A percentile compares a stretch with the other conserved stretches of the same genome.
Conservation (phyloP, 257 asterid species). For the Solanum medicagineum region DNA sequence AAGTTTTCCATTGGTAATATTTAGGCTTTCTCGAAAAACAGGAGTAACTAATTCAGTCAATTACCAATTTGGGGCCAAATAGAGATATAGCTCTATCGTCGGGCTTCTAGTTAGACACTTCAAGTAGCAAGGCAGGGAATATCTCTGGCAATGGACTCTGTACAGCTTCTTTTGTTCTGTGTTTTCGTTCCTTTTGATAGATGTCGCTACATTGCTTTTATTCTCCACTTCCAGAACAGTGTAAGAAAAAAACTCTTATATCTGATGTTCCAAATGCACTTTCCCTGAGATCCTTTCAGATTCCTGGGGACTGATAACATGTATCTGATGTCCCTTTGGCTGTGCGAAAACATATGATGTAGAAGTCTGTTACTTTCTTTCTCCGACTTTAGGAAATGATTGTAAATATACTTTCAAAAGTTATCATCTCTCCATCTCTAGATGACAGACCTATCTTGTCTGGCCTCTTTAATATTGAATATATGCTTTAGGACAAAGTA, state of each 20-base stretch:
- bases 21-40: not conserved
- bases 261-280: not conserved
- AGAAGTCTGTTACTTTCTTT: not conserved
- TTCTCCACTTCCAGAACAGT: not conserved
- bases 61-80: not conserved
- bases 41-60: not conserved
- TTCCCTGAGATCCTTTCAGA: not conserved
- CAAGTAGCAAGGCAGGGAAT: not conserved
- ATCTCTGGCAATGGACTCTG: not conserved
- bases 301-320: not conserved
- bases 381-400: not conserved
- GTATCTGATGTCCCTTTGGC: not conserved
- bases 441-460: not conserved
- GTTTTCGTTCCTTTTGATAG: not conserved
- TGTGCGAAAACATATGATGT: not conserved
- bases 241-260: not conserved
- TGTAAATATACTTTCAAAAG: not conserved
- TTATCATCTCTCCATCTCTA: not conserved
- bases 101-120: not conserved
- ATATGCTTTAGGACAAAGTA: not conserved
- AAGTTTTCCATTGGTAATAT: not conserved
- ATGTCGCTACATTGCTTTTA: not conserved
- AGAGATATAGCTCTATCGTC: not conserved
- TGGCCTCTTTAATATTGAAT: not conserved
- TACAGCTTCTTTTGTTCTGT: not conserved